Evolutionary conservation across 495 filamentous ascomycete species (phyloP), one percentile per base, ranked within the genome.

Genomic region (Hypoxylon crocopeplum): DNA sequence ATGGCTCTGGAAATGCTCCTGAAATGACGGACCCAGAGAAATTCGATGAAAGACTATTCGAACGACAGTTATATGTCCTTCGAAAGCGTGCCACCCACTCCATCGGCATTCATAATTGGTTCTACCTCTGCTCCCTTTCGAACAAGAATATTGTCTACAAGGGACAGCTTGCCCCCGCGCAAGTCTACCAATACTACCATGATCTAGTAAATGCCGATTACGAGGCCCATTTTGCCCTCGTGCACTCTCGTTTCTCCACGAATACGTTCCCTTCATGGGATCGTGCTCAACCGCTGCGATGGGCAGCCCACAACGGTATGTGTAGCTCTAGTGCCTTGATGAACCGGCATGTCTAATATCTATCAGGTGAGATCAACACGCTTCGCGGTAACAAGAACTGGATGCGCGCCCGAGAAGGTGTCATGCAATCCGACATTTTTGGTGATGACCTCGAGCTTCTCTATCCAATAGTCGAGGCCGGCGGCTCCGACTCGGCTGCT

Each of bases 91-190:
- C 91, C 16, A 97, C 93, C 7, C 92, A 97, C 75, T 86, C 90
- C 55, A 93, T 97, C 70, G 94, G 95, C 36, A 82, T 97, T 15
- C 91, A 94, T 73, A 98, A 97, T 72, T 99, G 94, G 94, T 99
- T 97, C 82, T 99, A 99, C 72, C 79, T 98, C 37, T 98, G 93
- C 82, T 97, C 93, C 29, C 80, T 99, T 59, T 96, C 91, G 73
- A 98, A 96, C 84, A 92, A 92, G 72, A 99, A 98, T 75, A 98
- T 99, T 72, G 89, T 99, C 33, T 99, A 99, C 81, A 99, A 99
- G 83, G 94, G 94, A 56, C 94, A 99, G 74, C 79, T 99, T 59
- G 89, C 94, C 34, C 94, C 94, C 15, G 85, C 93, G 13, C 94
- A 99, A 74, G 94, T 99, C n/a, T 99, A 99, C 75, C 86, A 94